A percentile compares a stretch with the other conserved stretches of the same genome.
Conservation (phyloP, 352 stramenopile genomes). For the Pythium vanterpoolii region DNA sequence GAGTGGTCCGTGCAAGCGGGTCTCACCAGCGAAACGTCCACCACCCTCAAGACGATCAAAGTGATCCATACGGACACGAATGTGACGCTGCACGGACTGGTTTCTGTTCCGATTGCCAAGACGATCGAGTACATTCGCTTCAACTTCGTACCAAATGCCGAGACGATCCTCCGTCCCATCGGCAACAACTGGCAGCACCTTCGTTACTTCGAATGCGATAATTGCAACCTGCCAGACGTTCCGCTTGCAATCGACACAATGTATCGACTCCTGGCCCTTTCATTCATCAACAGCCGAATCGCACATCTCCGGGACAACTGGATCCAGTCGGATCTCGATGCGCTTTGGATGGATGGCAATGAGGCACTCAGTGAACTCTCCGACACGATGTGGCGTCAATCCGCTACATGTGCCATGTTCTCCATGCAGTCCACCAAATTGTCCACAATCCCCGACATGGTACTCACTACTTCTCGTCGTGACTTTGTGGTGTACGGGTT, state of each 20-base stretch:
- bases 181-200: slow-evolving; percentile 14
- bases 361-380: neutral
- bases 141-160: slow-evolving; percentile 1
- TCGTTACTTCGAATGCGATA: slow-evolving; percentile 11
- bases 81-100: neutral
- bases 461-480: neutral
- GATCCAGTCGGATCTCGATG: slow-evolving; percentile 1
- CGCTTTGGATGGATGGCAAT: slow-evolving; percentile 16
- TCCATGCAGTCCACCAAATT: slow-evolving; percentile 14
- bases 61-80: slow-evolving; percentile 1
- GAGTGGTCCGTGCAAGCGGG: neutral
- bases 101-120: neutral
- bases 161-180: neutral
- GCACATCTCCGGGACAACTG: slow-evolving; percentile 1
- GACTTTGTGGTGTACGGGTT: slow-evolving; percentile 12
- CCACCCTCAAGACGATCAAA: slow-evolving; percentile 9
- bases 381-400: slow-evolving; percentile 11
- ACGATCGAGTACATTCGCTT: slow-evolving; percentile 17
- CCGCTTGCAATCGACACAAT: slow-evolving; percentile 8
- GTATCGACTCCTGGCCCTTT: slow-evolving; percentile 6
- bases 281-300: neutral
- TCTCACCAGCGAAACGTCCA: neutral
- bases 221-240: slow-evolving; percentile 3
- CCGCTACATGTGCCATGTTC: slow-evolving; percentile 7
- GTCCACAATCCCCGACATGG: neutral